Percentiles rank a stretch among this genome's conserved stretches.
Evolutionary conservation across 805 yeast genomes (phyloP).

Genomic region (Pichia deserticola): DNA sequence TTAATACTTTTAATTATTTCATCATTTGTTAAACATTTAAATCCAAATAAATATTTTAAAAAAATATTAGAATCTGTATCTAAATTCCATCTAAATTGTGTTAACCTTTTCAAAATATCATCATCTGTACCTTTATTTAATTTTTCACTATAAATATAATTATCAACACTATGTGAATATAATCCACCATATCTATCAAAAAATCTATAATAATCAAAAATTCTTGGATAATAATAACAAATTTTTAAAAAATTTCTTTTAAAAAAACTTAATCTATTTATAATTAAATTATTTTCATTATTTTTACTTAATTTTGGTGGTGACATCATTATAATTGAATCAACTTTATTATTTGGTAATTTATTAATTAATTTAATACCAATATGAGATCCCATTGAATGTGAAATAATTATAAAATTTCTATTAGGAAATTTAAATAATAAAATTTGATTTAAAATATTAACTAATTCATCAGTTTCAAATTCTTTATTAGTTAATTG

Average conservation of each 20-base stretch:
- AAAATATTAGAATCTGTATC: slow-evolving; percentile 51
- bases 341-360: slow-evolving; percentile 34
- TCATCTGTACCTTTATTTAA: slow-evolving; percentile 11
- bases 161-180: slow-evolving; percentile 48
- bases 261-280: slow-evolving; percentile 13
- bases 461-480: slow-evolving; percentile 34
- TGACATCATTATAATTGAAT: slow-evolving; percentile 40
- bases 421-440: slow-evolving; percentile 35
- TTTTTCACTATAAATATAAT: slow-evolving; percentile 37
- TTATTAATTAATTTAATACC: slow-evolving; percentile 33
- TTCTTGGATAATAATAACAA: slow-evolving; percentile 33
- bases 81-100: slow-evolving; percentile 66
- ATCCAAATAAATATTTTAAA: slow-evolving; percentile 46
- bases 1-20: slow-evolving; percentile 38
- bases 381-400: slow-evolving; percentile 53
- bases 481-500: slow-evolving; percentile 36
- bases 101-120: slow-evolving; percentile 33
- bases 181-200: slow-evolving; percentile 60
- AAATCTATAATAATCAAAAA: slow-evolving; percentile 50
- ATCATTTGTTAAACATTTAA: slow-evolving; percentile 33
- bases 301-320: slow-evolving; percentile 31
- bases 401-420: slow-evolving; percentile 40
- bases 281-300: background rate
- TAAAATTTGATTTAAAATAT: slow-evolving; percentile 32
- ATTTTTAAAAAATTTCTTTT: slow-evolving; percentile 20